These are phyloP conservation scores for Penicillium crustosum DNA, from an alignment of 2,329 filamentous ascomycete genomes.

Conservation along the genomic window DNA sequence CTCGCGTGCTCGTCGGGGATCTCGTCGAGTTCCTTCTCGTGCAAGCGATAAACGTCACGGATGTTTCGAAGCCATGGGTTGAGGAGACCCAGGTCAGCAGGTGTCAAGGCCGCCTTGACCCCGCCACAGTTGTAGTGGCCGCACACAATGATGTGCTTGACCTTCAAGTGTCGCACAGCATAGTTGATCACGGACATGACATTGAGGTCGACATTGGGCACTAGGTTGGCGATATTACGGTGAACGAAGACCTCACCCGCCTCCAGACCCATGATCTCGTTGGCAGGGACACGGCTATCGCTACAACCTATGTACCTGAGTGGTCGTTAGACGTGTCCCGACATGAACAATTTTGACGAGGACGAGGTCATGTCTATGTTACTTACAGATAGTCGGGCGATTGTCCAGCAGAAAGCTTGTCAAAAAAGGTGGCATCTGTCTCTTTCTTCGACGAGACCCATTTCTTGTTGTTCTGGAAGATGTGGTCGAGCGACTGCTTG, in stretches of 20 bases:
- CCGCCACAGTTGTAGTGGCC: slow-evolving; percentile 69
- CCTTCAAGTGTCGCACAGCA: slow-evolving; percentile 42
- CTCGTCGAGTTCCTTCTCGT: slow-evolving; percentile 65
- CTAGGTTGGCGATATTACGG: slow-evolving; percentile 37
- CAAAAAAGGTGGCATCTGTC: slow-evolving; percentile 65
- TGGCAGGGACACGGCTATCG: slow-evolving; percentile 35
- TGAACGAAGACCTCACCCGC: slow-evolving; percentile 37
- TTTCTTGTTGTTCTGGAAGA: slow-evolving; percentile 67
- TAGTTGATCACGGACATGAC: slow-evolving; percentile 36
- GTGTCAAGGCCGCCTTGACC: slow-evolving; percentile 61
- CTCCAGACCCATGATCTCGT: slow-evolving; percentile 35
- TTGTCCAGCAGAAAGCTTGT: slow-evolving; percentile 64
- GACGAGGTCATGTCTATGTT: background rate
- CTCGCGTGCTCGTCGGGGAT: slow-evolving; percentile 22
- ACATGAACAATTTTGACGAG: background rate
- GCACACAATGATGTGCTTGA: slow-evolving; percentile 69
- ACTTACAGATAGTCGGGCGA: slow-evolving; percentile 63
- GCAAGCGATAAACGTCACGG: slow-evolving; percentile 69
- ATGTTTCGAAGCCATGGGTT: slow-evolving; percentile 71
- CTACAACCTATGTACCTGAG: slow-evolving; percentile 38
- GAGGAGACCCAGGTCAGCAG: slow-evolving; percentile 67
- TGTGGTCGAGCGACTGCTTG: slow-evolving; percentile 54
- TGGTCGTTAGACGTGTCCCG: background rate
- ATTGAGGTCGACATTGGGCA: slow-evolving; percentile 32
- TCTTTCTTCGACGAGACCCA: slow-evolving; percentile 63